Evolutionary conservation across 1,284 basidiomycete species (phyloP).

Genomic region (Inonotus obliquus): DNA sequence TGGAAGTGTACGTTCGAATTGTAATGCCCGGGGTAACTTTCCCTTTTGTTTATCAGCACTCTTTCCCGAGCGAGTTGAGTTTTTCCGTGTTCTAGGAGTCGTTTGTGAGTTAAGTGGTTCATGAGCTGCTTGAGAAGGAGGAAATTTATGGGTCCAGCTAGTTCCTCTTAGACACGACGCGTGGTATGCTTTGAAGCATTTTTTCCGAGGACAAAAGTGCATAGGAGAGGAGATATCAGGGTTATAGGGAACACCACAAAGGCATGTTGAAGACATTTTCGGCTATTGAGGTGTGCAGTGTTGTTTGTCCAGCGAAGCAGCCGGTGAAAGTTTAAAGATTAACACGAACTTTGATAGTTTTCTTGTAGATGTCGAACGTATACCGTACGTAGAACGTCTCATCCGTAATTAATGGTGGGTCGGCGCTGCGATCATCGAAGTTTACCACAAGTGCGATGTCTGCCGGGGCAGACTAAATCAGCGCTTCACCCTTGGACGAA

Average conservation of each 20-base stretch:
- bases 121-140: neutral
- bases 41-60: neutral
- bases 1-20: conserved; percentile 8
- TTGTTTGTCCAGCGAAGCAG: neutral
- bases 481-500: too few species aligned
- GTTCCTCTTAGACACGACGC: conserved; percentile 3
- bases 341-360: neutral
- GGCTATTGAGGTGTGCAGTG: neutral
- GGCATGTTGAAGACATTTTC: neutral
- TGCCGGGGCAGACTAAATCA: neutral
- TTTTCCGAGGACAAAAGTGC: conserved; percentile 12
- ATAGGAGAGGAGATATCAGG: conserved; percentile 1
- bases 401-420: conserved; percentile 6
- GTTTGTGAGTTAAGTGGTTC: neutral
- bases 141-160: neutral
- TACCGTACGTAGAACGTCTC: conserved; percentile 12
- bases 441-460: neutral
- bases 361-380: neutral
- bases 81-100: neutral
- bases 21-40: neutral
- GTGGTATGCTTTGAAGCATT: conserved; percentile 8
- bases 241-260: conserved; percentile 8
- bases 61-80: neutral
- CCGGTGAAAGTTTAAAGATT: too few species aligned
- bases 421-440: conserved; percentile 5